Percentiles rank a stretch among this genome's conserved stretches.
Conservation (phyloP, 2,329 filamentous ascomycete genomes). For the Clarireedia monteithiana region DNA sequence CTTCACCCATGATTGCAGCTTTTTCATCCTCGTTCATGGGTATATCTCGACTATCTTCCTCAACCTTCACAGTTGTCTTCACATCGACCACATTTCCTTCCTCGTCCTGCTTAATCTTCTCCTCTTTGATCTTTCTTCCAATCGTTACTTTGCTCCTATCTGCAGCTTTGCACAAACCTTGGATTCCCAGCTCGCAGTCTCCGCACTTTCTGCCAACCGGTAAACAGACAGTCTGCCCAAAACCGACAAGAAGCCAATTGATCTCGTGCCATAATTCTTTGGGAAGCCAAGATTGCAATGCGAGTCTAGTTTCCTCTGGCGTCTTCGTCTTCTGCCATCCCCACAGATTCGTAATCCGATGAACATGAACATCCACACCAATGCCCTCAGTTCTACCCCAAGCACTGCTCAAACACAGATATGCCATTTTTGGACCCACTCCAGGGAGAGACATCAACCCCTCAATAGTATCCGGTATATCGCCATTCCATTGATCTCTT, state of each 20-base stretch:
- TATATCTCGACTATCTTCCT: conserved; percentile 17
- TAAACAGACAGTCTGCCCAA: conserved; percentile 63
- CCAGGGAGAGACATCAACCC: conserved; percentile 58
- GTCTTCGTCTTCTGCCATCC: conserved; percentile 59
- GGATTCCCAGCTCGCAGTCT: conserved; percentile 71
- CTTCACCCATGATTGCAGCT: not conserved
- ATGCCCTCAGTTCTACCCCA: conserved; percentile 54
- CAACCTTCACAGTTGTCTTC: conserved; percentile 30
- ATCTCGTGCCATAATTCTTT: conserved; percentile 67
- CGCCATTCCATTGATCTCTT: conserved; percentile 48
- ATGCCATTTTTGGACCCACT: conserved; percentile 71
- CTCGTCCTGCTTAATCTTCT: conserved; percentile 28
- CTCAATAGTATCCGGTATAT: conserved; percentile 60
- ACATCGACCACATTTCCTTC: conserved; percentile 27
- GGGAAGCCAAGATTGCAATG: conserved; percentile 60
- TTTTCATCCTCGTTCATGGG: conserved; percentile 3
- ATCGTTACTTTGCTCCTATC: conserved; percentile 55
- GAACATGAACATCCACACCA: conserved; percentile 64
- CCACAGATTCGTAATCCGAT: conserved; percentile 69
- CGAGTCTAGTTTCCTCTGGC: conserved; percentile 58
- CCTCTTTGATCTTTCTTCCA: conserved; percentile 44
- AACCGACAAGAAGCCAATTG: conserved; percentile 64
- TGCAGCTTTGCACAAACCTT: conserved; percentile 68
- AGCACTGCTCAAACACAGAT: conserved; percentile 60
- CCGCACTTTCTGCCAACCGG: conserved; percentile 66